Base-by-base conservation (phyloP, 768 basidiomycete genomes). In the Trametes maxima region DNA sequence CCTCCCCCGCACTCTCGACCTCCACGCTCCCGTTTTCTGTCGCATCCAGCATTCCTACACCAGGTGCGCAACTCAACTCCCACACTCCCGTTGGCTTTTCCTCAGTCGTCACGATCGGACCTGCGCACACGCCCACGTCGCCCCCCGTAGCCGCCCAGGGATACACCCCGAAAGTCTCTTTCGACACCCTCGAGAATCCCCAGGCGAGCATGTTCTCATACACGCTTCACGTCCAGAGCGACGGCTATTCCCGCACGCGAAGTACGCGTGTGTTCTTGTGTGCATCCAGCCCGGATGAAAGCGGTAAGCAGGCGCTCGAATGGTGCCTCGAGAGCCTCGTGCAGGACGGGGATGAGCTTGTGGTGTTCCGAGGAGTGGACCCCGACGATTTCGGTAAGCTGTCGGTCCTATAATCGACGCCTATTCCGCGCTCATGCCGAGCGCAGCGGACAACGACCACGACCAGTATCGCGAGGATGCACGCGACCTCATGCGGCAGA, bases 321-420 rank as follows among this genome's bases (percentile, higher is more conserved):
- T 99, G 96, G 96, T 80, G 85, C n/a, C 80, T 98, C 28, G 90
- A 93, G 67, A 81, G 83, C 36, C 80, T 99, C 12, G 85, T 89
- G 8, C 89, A 92, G 73, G 90, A 92, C 57, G 92, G 92, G 1
- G 96, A 98, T 71, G 96, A 98, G 75, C 77, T 98, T 21, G 87
- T 99, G 58, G 89, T 98, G 10, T 91, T 92, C 59, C 79, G 96
- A 39, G 96, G 96, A 0, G 84, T 96, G 14, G 94, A 96, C 63
- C 84, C 90, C 62, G 95, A 94, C 37, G 90, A 89, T 36, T 76
- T 93, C 25, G 89, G 92, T 93, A 63, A 36, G 85, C 39, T 25
- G 33, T 39, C 43, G 49, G 42, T 43, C 45, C 21, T 25, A 24
- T 17, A 33, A 35, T 43, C 12, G 7, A 21, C 22, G 5, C 25